Percentiles rank a stretch among this genome's conserved stretches.
These are phyloP conservation scores for Hyphopichia fennica DNA, from an alignment of 1,139 yeast genomes.

Conservation along the genomic window DNA sequence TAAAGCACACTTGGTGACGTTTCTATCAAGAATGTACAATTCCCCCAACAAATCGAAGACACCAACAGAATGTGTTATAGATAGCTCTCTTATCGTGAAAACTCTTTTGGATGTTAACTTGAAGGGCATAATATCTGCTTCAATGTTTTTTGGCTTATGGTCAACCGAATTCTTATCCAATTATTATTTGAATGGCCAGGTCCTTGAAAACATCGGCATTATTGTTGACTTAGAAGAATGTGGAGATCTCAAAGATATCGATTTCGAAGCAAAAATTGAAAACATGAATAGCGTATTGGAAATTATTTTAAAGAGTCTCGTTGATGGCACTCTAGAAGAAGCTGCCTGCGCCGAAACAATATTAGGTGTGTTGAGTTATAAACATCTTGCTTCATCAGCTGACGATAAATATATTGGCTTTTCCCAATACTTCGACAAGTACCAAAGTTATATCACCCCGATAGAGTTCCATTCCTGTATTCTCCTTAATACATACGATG, in stretches of 20 bases:
- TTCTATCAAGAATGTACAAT: not conserved
- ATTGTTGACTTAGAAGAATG: conserved; percentile 12
- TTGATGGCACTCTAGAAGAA: conserved; percentile 11
- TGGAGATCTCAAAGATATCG: conserved; percentile 5
- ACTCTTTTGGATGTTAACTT: not conserved
- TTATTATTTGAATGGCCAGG: conserved; percentile 27
- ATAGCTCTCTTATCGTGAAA: not conserved
- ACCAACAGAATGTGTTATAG: not conserved
- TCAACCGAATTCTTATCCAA: conserved; percentile 42
- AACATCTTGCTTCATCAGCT: conserved; percentile 12
- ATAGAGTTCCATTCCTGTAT: conserved; percentile 35
- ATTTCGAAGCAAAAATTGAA: conserved; percentile 10
- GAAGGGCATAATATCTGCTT: not conserved
- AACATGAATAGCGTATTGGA: conserved; percentile 15
- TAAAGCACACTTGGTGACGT: not conserved
- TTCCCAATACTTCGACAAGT: conserved; percentile 11
- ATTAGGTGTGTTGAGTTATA: conserved; percentile 36
- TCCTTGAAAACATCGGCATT: conserved; percentile 9
- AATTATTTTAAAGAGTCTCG: conserved; percentile 9
- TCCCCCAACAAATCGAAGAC: not conserved
- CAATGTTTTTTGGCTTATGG: conserved; percentile 35
- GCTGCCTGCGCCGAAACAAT: conserved; percentile 36
- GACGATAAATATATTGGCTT: conserved; percentile 20
- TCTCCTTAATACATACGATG: conserved; percentile 25
- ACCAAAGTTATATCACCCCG: conserved; percentile 22